These are phyloP conservation scores for Pyrus communis DNA, from an alignment of 306 rosid species.

Conservation along the genomic window DNA sequence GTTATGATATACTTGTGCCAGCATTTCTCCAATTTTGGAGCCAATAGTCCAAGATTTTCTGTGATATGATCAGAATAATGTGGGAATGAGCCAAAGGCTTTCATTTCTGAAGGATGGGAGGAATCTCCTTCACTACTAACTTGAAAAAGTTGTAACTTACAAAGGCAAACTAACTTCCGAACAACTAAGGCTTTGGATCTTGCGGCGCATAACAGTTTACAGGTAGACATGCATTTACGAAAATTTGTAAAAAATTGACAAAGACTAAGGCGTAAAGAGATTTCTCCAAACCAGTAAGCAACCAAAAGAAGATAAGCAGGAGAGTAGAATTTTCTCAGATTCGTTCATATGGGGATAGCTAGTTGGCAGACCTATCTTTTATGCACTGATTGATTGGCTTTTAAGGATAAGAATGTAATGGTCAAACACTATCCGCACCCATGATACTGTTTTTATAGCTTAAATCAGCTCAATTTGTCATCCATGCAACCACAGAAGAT, in stretches of 20 bases:
- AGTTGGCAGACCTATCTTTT: constrained; percentile 17
- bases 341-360: neutral
- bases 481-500: neutral
- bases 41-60: neutral
- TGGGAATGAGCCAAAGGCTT: neutral
- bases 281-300: neutral
- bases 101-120: neutral
- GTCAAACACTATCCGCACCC: constrained; percentile 8
- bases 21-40: neutral
- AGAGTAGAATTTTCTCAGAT: constrained; percentile 1
- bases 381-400: constrained; percentile 13
- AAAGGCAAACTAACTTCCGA: neutral
- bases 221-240: neutral
- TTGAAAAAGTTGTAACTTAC: neutral
- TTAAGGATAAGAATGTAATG: constrained; percentile 45
- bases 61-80: neutral
- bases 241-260: neutral
- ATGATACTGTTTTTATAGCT: neutral
- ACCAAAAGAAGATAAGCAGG: neutral
- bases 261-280: neutral
- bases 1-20: neutral
- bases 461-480: neutral
- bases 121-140: neutral
- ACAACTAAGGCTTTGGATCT: neutral
- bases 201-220: neutral